These are phyloP conservation scores for Rhizomucor miehei DNA, from an alignment of 371 early-diverging fungal genomes.

Conservation along the genomic window DNA sequence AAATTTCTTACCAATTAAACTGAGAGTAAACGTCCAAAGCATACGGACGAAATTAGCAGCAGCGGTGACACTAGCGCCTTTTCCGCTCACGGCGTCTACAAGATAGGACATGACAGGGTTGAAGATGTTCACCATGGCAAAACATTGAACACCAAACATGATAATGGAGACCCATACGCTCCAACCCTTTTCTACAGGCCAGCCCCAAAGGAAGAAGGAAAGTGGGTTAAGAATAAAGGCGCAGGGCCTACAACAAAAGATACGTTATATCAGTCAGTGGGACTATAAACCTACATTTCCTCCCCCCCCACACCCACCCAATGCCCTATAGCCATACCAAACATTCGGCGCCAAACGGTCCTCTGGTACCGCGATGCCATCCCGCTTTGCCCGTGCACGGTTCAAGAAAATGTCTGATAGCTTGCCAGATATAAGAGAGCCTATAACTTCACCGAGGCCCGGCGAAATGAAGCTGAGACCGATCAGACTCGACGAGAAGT, in stretches of 20 bases:
- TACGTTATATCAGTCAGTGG: background rate
- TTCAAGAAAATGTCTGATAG: constrained; percentile 49
- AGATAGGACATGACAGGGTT: constrained; percentile 51
- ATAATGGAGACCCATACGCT: constrained; percentile 53
- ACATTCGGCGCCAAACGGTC: constrained; percentile 53
- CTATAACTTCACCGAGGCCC: constrained; percentile 55
- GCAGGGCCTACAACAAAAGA: constrained; percentile 32
- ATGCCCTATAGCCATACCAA: constrained; percentile 22
- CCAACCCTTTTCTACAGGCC: constrained; percentile 51
- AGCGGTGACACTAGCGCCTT: constrained; percentile 60
- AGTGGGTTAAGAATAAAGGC: constrained; percentile 54
- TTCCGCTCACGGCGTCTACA: constrained; percentile 55
- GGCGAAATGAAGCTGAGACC: constrained; percentile 44
- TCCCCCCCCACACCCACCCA: background rate
- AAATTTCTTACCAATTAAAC: constrained; percentile 38
- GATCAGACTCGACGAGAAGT: constrained; percentile 31
- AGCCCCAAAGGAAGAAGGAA: constrained; percentile 56
- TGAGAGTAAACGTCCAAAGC: constrained; percentile 54
- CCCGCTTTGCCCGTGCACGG: constrained; percentile 40
- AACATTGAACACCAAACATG: constrained; percentile 56
- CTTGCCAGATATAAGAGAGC: constrained; percentile 51
- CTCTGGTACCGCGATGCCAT: constrained; percentile 50
- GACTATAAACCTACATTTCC: background rate
- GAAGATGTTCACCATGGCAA: constrained; percentile 58
- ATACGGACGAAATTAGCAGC: constrained; percentile 57